phyloP scores from a whole-genome alignment of 768 basidiomycete genomes.

The Leccinum subgranulosum region DNA sequence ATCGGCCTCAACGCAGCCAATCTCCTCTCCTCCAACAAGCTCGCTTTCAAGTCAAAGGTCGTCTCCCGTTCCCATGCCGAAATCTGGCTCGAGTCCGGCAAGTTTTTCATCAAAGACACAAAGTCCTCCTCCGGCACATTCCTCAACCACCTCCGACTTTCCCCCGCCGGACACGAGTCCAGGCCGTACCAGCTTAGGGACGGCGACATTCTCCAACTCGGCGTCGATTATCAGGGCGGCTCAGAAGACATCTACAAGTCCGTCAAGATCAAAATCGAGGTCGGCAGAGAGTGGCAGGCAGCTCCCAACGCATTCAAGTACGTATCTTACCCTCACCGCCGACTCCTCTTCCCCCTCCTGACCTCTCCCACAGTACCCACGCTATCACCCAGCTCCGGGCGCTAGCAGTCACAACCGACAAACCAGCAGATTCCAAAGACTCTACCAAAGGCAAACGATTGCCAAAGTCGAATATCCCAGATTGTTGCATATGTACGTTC shows the following conservation, averaged over 20 bases:
- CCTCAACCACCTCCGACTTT: conserved; percentile 90
- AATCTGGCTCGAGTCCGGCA: conserved; percentile 73
- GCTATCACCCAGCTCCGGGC: conserved; percentile 80
- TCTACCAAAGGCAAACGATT: conserved; percentile 23
- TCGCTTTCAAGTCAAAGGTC: conserved; percentile 95
- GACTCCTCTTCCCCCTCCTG: background rate
- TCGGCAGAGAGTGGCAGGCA: conserved; percentile 89
- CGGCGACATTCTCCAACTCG: conserved; percentile 91
- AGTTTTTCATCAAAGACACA: conserved; percentile 89
- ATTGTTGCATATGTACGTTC: conserved; percentile 89
- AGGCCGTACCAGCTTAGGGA: conserved; percentile 79
- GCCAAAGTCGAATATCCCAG: conserved; percentile 53
- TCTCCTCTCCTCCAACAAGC: conserved; percentile 71
- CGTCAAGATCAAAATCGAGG: conserved; percentile 92
- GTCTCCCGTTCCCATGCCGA: conserved; percentile 94
- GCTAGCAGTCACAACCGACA: conserved; percentile 45
- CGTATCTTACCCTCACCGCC: background rate
- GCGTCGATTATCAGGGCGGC: conserved; percentile 97
- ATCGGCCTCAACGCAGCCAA: conserved; percentile 63
- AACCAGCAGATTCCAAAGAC: conserved; percentile 11
- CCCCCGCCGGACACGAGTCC: conserved; percentile 78
- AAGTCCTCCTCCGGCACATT: conserved; percentile 91
- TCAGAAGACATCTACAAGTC: conserved; percentile 96
- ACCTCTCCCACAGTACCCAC: conserved; percentile 45
- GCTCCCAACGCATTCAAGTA: conserved; percentile 87